Conservation (phyloP, 805 yeast genomes). For the Cyberlindnera suaveolens region DNA sequence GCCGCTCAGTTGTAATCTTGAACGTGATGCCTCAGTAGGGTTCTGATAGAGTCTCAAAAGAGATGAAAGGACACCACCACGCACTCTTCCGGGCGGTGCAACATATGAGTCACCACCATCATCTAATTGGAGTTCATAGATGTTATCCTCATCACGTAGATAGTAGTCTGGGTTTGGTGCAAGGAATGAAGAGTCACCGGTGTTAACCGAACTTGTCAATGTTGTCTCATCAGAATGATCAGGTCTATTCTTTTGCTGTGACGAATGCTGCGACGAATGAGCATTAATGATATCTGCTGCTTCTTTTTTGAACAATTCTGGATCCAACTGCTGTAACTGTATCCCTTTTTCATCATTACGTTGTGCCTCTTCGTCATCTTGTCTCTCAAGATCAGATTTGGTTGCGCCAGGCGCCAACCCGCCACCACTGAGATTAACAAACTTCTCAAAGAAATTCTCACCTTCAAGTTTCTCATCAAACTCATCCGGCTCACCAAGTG, state of each 20-base stretch:
- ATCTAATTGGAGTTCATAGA: slow-evolving; percentile 25
- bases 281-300: slow-evolving; percentile 49
- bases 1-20: slow-evolving; percentile 13
- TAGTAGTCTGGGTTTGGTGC: slow-evolving; percentile 41
- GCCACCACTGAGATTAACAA: slow-evolving; percentile 28
- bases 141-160: slow-evolving; percentile 23
- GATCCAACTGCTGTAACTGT: slow-evolving; percentile 38
- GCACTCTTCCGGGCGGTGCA: slow-evolving; percentile 59
- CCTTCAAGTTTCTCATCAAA: slow-evolving; percentile 20
- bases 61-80: slow-evolving; percentile 82
- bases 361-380: slow-evolving; percentile 33
- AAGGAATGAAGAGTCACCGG: slow-evolving; percentile 16
- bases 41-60: slow-evolving; percentile 64
- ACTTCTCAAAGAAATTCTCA: slow-evolving; percentile 23
- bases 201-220: slow-evolving; percentile 20
- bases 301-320: slow-evolving; percentile 39
- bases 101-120: slow-evolving; percentile 36
- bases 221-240: slow-evolving; percentile 16
- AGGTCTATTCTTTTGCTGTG: slow-evolving; percentile 1
- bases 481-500: slow-evolving; percentile 18
- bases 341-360: slow-evolving; percentile 29
- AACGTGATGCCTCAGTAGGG: slow-evolving; percentile 23
- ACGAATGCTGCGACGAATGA: slow-evolving; percentile 32
- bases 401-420: slow-evolving; percentile 32
- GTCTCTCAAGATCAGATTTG: slow-evolving; percentile 10